Percentiles rank a stretch among this genome's conserved stretches.
These are phyloP conservation scores for Glaciozyma martinii DNA, from an alignment of 768 basidiomycete species.

Conservation along the genomic window DNA sequence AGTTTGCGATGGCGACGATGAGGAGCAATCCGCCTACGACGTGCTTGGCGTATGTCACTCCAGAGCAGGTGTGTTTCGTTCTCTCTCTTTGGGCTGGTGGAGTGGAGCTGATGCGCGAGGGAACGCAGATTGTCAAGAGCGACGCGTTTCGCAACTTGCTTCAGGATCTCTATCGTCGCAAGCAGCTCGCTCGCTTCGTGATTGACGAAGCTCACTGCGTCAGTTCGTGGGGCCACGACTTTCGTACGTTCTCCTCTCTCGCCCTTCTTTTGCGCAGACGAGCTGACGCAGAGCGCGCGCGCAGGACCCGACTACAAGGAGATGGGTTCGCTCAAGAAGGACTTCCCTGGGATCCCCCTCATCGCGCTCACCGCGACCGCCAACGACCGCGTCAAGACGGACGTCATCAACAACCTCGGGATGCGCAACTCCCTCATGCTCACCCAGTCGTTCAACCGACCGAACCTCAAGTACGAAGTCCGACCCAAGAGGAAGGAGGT, in stretches of 20 bases:
- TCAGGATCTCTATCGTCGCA: slow-evolving; percentile 49
- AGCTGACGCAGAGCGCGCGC: neutral
- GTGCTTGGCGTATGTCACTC: slow-evolving; percentile 68
- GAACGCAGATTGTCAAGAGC: slow-evolving; percentile 46
- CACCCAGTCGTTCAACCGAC: slow-evolving; percentile 80
- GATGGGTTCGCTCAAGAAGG: slow-evolving; percentile 58
- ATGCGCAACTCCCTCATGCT: slow-evolving; percentile 55
- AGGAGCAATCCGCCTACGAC: slow-evolving; percentile 43
- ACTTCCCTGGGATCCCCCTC: slow-evolving; percentile 72
- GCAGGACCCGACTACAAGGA: slow-evolving; percentile 53
- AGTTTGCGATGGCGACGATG: slow-evolving; percentile 35
- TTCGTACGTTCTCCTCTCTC: slow-evolving; percentile 48
- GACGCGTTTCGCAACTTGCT: slow-evolving; percentile 52
- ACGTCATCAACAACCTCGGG: slow-evolving; percentile 64
- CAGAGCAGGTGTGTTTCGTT: slow-evolving; percentile 58
- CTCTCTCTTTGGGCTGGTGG: neutral
- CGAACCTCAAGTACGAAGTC: slow-evolving; percentile 75
- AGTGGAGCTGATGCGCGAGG: neutral
- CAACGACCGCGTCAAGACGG: slow-evolving; percentile 61
- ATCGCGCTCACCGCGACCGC: slow-evolving; percentile 97
- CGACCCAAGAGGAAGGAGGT: slow-evolving; percentile 48
- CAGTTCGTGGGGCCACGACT: slow-evolving; percentile 81
- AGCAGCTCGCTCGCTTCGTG: slow-evolving; percentile 73
- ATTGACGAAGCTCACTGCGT: slow-evolving; percentile 97
- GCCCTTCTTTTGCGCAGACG: neutral